Evolutionary conservation across 2,329 filamentous ascomycete species (phyloP).

Genomic region (Ceratocystis ficicola): DNA sequence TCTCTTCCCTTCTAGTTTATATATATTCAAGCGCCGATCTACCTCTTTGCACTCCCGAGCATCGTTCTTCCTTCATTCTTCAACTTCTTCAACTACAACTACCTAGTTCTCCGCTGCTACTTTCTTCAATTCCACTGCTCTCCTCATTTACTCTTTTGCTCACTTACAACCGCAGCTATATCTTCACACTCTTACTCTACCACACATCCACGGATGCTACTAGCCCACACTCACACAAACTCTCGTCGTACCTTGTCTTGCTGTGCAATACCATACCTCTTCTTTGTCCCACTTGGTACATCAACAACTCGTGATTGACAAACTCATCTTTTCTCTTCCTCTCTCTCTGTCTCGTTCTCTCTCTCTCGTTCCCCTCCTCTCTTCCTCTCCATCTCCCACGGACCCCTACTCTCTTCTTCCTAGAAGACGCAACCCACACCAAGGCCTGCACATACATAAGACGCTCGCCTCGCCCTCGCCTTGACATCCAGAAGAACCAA

Average conservation of each 20-base stretch:
- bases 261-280: constrained; percentile 5
- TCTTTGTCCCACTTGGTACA: not conserved
- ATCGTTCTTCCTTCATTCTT: not conserved
- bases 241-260: constrained; percentile 6
- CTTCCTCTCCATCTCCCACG: not conserved
- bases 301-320: not conserved
- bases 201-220: not conserved
- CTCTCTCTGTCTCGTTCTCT: not conserved
- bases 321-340: not conserved
- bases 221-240: not conserved
- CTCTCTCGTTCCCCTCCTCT: not conserved
- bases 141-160: not conserved
- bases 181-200: not conserved
- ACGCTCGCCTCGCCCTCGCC: not conserved
- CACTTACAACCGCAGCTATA: no score
- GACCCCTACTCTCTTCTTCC: not conserved
- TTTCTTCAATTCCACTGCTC: not conserved
- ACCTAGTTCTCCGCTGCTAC: not conserved
- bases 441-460: constrained; percentile 1
- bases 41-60: not conserved
- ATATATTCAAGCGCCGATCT: constrained; percentile 9
- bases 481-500: not conserved
- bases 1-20: not conserved
- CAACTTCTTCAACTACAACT: not conserved
- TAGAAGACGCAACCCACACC: not conserved